A percentile compares a stretch with the other conserved stretches of the same genome.
phyloP scores from a whole-genome alignment of 805 yeast genomes.

The Yarrowia osloensis region DNA sequence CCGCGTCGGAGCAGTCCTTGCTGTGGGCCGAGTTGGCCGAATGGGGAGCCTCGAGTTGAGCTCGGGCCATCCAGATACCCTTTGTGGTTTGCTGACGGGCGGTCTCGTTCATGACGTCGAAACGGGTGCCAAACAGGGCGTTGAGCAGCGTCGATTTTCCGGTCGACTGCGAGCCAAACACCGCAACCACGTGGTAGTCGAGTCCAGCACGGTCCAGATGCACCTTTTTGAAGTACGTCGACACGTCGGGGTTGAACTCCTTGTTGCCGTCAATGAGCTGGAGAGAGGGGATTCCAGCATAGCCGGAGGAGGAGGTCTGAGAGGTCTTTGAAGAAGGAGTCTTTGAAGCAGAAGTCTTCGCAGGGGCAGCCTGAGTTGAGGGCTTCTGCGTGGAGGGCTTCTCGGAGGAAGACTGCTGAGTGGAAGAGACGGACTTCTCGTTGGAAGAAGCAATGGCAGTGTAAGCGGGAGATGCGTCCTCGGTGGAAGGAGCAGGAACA shows the following conservation, averaged over 20 bases:
- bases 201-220: constrained; percentile 54
- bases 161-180: constrained; percentile 95
- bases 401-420: too few species aligned
- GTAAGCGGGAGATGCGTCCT: too few species aligned
- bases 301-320: background rate
- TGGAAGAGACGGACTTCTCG: background rate
- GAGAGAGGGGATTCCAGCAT: constrained; percentile 43
- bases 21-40: background rate
- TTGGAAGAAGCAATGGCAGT: too few species aligned
- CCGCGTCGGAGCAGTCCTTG: constrained; percentile 34
- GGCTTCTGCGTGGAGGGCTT: background rate
- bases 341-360: background rate
- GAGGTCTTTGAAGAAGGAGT: background rate
- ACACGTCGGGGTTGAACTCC: constrained; percentile 48
- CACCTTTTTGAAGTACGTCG: constrained; percentile 44
- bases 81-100: constrained; percentile 88
- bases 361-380: background rate
- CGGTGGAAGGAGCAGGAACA: too few species aligned
- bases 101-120: constrained; percentile 90
- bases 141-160: constrained; percentile 94
- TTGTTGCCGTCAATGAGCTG: constrained; percentile 68
- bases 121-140: constrained; percentile 77
- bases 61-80: constrained; percentile 75
- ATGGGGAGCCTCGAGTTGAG: constrained; percentile 37
- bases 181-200: constrained; percentile 87